Conservation (phyloP, 345 rosid genomes). For the thale cress (Arabidopsis thaliana) region TAIR10.1 NC_003076.8:22336501-22337000, state of each 20-base stretch:
- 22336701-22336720: constrained; percentile 14
- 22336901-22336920: background rate
- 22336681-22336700: constrained; percentile 22
- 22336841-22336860: background rate
- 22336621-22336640: constrained; percentile 3
- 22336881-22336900: background rate
- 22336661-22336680: constrained; percentile 27
- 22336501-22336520: constrained; percentile 19
- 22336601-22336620: constrained; percentile 7
- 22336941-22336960: background rate
- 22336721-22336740: constrained; percentile 14
- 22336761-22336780: constrained; percentile 14
- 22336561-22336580: background rate
- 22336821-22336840: background rate
- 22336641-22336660: constrained; percentile 10
- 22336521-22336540: background rate
- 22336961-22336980: background rate
- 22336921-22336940: background rate
- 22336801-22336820: background rate
- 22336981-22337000: too few species aligned
- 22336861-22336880: background rate
- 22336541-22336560: background rate
- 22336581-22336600: constrained; percentile 11
- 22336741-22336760: constrained; percentile 31
- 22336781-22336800: constrained; percentile 15